These are phyloP conservation scores for Ascochyta pisi DNA, from an alignment of 2,329 filamentous ascomycete species.

Conservation along the genomic window DNA sequence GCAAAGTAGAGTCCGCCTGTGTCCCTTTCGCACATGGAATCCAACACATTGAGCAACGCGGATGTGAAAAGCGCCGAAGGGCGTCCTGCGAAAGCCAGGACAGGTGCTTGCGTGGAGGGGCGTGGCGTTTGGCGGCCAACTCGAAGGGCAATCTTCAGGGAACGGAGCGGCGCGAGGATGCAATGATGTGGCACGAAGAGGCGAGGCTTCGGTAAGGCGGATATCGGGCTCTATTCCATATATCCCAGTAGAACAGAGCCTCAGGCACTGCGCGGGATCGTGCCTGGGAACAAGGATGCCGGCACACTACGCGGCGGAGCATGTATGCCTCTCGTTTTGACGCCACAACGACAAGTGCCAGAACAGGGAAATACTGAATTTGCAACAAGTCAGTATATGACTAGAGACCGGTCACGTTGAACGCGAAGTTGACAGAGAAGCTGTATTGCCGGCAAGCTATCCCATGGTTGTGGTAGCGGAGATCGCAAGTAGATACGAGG, in stretches of 20 bases:
- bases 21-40: neutral
- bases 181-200: neutral
- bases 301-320: too few species aligned
- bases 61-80: neutral
- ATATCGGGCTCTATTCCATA: neutral
- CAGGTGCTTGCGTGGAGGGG: neutral
- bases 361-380: too few species aligned
- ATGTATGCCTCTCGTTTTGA: too few species aligned
- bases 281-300: too few species aligned
- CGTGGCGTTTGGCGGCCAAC: neutral
- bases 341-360: too few species aligned
- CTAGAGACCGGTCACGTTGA: too few species aligned
- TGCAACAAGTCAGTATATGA: too few species aligned
- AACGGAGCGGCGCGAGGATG: neutral
- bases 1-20: neutral
- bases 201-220: neutral
- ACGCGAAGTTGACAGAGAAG: too few species aligned
- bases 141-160: neutral
- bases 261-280: too few species aligned
- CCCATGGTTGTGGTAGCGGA: too few species aligned
- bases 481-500: neutral
- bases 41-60: neutral
- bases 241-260: neutral
- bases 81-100: neutral
- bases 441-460: too few species aligned